Base-by-base conservation (phyloP, 768 basidiomycete genomes). In the Trametes cinnabarina region DNA sequence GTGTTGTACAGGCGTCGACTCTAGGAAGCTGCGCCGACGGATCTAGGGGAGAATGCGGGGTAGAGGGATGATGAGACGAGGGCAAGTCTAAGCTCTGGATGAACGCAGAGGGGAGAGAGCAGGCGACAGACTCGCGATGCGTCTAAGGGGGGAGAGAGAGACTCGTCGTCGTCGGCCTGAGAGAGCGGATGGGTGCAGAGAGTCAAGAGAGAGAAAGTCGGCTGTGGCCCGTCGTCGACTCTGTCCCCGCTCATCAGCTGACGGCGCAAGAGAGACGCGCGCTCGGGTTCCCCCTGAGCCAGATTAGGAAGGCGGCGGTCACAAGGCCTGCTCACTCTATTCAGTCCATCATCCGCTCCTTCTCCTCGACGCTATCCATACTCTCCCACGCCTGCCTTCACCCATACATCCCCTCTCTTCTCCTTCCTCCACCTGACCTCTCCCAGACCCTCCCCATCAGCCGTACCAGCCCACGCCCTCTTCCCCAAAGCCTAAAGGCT, bases 211-310 rank as follows among this genome's bases (percentile, higher is more conserved):
- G 32, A 32, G 32, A 8, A 35, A 32, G 19, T n/a, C 30, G 17
- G 41, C n/a, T n/a, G n/a, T n/a, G n/a, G n/a, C n/a, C n/a, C n/a
- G n/a, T n/a, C n/a, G n/a, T n/a, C 41, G 49, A 32, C 60, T 50
- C 28, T 48, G 51, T 40, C 47, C 42, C 53, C 34, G 8, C 34
- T 7, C 8, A 48, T 53, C 60, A 61, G 44, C 44, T 61, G 60
- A 61, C 60, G 60, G 60, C 60, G 60, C 60, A 43, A 56, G 39
- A 47, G 53, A 62, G 56, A 62, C 61, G 56, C 42, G 34, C 41
- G 41, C 57, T 62, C 61, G 61, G n/a, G 61, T 58, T 55, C 56
- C 61, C 61, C 61, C 61, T 62, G 61, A 58, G 26, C 61, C 61
- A 42, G 19, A 58, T 62, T 37, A 46, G 61, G 61, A 49, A 61